These are phyloP conservation scores for Sordariomycetes sp. DNA, from an alignment of 2,329 filamentous ascomycete genomes.

Conservation along the genomic window DNA sequence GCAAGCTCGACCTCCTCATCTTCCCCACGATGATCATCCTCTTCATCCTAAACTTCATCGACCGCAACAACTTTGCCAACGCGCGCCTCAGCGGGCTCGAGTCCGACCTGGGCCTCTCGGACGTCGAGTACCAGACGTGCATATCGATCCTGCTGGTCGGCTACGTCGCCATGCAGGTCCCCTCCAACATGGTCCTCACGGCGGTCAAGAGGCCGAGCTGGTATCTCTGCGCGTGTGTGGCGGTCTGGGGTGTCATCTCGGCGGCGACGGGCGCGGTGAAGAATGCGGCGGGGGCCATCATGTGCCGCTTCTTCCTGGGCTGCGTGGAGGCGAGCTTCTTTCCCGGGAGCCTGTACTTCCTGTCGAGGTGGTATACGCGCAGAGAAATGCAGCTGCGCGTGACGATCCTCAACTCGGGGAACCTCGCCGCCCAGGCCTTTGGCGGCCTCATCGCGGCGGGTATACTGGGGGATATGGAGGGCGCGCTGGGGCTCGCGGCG, in stretches of 20 bases:
- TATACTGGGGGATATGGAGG: constrained; percentile 15
- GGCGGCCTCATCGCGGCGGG: constrained; percentile 20
- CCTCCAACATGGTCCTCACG: constrained; percentile 19
- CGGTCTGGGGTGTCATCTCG: constrained; percentile 12
- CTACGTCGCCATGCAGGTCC: constrained; percentile 21
- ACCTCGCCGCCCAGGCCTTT: constrained; percentile 19
- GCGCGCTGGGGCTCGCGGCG: constrained; percentile 11
- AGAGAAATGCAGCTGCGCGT: constrained; percentile 19
- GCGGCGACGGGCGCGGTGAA: constrained; percentile 29
- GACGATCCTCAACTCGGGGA: constrained; percentile 17
- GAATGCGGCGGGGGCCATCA: constrained; percentile 22
- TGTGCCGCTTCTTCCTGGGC: constrained; percentile 33
- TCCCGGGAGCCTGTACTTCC: constrained; percentile 24
- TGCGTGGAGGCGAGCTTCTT: constrained; percentile 43
- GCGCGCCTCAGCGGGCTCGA: constrained; percentile 13
- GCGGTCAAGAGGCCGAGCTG: not conserved
- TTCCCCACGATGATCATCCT: constrained; percentile 21
- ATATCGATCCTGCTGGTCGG: constrained; percentile 20
- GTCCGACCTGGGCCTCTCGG: constrained; percentile 20
- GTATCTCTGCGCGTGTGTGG: not conserved
- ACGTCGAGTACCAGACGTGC: constrained; percentile 21
- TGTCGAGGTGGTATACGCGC: constrained; percentile 25
- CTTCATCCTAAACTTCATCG: constrained; percentile 16
- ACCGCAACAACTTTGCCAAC: constrained; percentile 11
- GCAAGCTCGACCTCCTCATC: constrained; percentile 18